Base-by-base conservation (phyloP, 305 asterid genomes). In the Solanum hybrid region DNA sequence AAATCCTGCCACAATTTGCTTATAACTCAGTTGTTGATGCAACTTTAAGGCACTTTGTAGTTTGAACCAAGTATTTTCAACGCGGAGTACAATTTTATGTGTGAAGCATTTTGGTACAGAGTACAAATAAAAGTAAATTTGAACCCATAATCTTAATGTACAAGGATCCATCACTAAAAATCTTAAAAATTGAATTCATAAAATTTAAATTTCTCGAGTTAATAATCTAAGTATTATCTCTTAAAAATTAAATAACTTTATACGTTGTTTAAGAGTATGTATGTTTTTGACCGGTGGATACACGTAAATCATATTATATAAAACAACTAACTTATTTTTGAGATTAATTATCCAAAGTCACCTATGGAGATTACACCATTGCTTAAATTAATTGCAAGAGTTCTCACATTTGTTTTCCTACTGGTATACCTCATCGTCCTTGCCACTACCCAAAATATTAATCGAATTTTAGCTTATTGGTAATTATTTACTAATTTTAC, bases 391-490 rank as follows among this genome's bases (percentile, higher is more conserved):
- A 75, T 88, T 2, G 60, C 90, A 38, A 90, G 95, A 86, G 69
- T 91, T 15, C 85, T 92, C 73, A 91, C 95, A 7, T 45, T 91
- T 7, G 27, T 90, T 38, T 90, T 80, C 75, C 42, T 91, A 6
- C 37, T 94, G n/a, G 19, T 90, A 60, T 60, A 60, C 11, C 26
- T 60, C 71, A 60, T 60, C 71, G 71, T 60, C 71, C 26, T 60
- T 60, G 71, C 26, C 5, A 60, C 1, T 7, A 60, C 71, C 71
- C 71, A 60, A 60, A 60, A 60, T 60, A 19, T 60, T 0, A 60
- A 60, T 60, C 71, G 71, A 22, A 64, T 64, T 64, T 64, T 64
- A 22, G 27, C 73, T 64, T 64, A 64, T 64, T 10, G 73, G 73
- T 64, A 64, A 22, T 64, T 9, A 8, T 64, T 64, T 64, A 4